Base-by-base conservation (phyloP, 371 early-diverging fungal species). In the Batrachochytrium dendrobatidis region DNA sequence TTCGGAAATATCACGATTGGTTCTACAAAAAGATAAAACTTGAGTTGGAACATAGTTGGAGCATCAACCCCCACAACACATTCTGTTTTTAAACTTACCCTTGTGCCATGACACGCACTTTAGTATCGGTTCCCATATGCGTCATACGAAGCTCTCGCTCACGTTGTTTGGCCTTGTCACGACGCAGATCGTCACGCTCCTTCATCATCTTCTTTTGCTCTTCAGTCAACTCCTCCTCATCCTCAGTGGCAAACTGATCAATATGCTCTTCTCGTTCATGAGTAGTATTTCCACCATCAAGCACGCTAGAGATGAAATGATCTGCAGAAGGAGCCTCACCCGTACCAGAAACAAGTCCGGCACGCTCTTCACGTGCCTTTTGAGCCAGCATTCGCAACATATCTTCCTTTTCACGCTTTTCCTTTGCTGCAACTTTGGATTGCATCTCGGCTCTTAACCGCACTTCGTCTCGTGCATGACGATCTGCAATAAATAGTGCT, bases 1-100 rank as follows among this genome's bases (percentile, higher is more conserved):
- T 73, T 98, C 98, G 0, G 95, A 94, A 53, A 98, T 90, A 78
- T 98, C 98, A 69, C 98, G 86, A 2, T 86, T 86, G 63, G 85
- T 64, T 31, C 75, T 75, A 51, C 59, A 35, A 17, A 60, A 35
- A 67, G 18, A 46, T 49, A 32, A 30, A 46, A 66, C 3, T 15
- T 59, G 56, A 26, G 8, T 18, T 33, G 24, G 22, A 28, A 28
- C 34, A 49, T 22, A 30, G n/a, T 52, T 60, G 22, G 30, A n/a
- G 22, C 28, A 57, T 15, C 49, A 12, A 15, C 28, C 3, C 25
- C 39, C n/a, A 22, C 8, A 24, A n/a, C n/a, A 29, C 39, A 17
- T 43, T 10, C 17, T 2, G 20, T 33, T 0, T 33, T 25, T 31
- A 2, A 30, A 52, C 61, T 34, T 48, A 66, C 63, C 52, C 61